phyloP scores from a whole-genome alignment of 1,139 yeast genomes.

The Yamadazyma diddensiae region DNA sequence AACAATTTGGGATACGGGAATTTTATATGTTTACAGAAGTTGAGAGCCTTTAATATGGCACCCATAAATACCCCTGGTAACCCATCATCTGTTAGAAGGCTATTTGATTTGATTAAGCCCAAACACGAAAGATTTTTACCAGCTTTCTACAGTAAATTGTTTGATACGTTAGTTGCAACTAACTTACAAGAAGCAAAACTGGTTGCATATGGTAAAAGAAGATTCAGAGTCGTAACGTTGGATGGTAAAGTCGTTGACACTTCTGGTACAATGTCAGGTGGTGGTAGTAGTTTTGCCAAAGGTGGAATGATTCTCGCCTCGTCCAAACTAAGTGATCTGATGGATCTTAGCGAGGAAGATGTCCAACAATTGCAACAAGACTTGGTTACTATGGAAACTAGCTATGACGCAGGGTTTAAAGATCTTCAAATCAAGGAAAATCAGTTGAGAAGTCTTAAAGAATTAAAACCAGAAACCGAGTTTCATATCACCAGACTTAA shows the following conservation, averaged over 20 bases:
- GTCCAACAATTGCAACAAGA: conserved; percentile 55
- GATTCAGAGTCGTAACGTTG: conserved; percentile 87
- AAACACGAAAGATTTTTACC: conserved; percentile 68
- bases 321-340: conserved; percentile 19
- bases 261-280: conserved; percentile 98
- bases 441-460: conserved; percentile 56
- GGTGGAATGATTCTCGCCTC: conserved; percentile 61
- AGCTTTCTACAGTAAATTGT: conserved; percentile 85
- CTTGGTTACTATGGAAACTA: conserved; percentile 52
- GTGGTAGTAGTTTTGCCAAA: conserved; percentile 66
- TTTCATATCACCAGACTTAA: conserved; percentile 54
- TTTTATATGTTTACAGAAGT: conserved; percentile 75
- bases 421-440: conserved; percentile 59
- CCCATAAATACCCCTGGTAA: conserved; percentile 61
- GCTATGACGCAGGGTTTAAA: conserved; percentile 48
- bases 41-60: conserved; percentile 58
- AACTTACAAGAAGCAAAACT: conserved; percentile 77
- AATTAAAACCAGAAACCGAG: conserved; percentile 71
- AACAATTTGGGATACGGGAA: conserved; percentile 87
- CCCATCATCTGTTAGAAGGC: conserved; percentile 74
- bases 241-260: conserved; percentile 92
- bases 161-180: conserved; percentile 83
- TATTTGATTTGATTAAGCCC: conserved; percentile 79
- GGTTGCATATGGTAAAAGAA: conserved; percentile 79
- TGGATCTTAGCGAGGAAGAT: conserved; percentile 52